Evolutionary conservation across 2,329 filamentous ascomycete species (phyloP).

Genomic region (Fusarium sp.): DNA sequence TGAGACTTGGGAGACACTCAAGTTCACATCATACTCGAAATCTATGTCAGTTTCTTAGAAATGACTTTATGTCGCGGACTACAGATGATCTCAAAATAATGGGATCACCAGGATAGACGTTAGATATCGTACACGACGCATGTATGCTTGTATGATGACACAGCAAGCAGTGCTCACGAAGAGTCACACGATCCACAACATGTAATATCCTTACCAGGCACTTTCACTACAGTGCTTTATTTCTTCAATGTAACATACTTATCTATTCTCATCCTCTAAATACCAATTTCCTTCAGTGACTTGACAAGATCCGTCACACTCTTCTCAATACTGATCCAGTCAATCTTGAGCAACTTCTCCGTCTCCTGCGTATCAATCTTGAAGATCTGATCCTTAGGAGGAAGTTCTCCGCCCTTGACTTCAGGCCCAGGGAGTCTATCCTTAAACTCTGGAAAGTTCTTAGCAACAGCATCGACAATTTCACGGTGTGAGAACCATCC

Average conservation of each 20-base stretch:
- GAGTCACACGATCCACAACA: conserved; percentile 13
- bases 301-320: conserved; percentile 72
- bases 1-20: not conserved
- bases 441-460: conserved; percentile 62
- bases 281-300: conserved; percentile 65
- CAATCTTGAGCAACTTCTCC: conserved; percentile 69
- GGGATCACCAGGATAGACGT: not conserved
- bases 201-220: conserved; percentile 1
- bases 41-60: not conserved
- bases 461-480: conserved; percentile 57
- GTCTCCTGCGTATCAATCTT: conserved; percentile 69
- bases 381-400: conserved; percentile 58
- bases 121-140: not conserved
- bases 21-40: not conserved
- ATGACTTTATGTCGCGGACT: not conserved
- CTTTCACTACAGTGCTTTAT: conserved; percentile 7
- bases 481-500: conserved; percentile 61
- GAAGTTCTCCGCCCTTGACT: conserved; percentile 57
- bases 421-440: conserved; percentile 60
- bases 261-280: conserved; percentile 23
- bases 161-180: not conserved
- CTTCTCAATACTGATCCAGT: conserved; percentile 72
- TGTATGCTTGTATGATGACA: conserved; percentile 12
- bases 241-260: conserved; percentile 6
- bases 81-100: conserved; percentile 46